Percentiles rank a stretch among this genome's conserved stretches.
phyloP scores from a whole-genome alignment of 306 rosid species.

The Ormosia semicastrata region DNA sequence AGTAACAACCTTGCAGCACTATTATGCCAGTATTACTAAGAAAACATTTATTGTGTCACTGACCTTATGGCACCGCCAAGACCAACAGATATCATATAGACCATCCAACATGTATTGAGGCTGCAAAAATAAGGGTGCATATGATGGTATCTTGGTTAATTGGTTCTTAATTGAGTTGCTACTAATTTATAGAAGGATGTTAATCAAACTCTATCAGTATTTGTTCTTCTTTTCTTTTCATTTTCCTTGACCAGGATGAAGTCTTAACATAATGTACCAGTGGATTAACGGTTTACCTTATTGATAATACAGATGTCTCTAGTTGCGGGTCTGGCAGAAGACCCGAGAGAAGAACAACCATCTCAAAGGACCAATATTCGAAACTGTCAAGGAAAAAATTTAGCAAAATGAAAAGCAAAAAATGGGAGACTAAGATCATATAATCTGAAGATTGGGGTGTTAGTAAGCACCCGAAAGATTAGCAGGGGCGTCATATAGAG shows the following conservation, averaged over 20 bases:
- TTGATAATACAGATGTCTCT: constrained; percentile 63
- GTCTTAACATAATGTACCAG: not conserved
- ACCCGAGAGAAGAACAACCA: constrained; percentile 70
- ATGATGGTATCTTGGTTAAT: not conserved
- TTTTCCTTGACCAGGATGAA: not conserved
- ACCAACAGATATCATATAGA: constrained; percentile 61
- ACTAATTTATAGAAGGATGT: not conserved
- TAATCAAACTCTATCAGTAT: not conserved
- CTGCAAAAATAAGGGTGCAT: constrained; percentile 22
- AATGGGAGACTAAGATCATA: not conserved
- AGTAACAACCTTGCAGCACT: not conserved
- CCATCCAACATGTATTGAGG: constrained; percentile 65
- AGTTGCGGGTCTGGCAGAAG: constrained; percentile 58
- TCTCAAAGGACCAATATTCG: constrained; percentile 59
- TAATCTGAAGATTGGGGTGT: not conserved
- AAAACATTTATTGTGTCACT: constrained; percentile 5
- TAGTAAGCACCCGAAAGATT: not conserved
- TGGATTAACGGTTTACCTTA: constrained; percentile 40
- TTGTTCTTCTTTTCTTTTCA: not conserved
- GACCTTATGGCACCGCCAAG: constrained; percentile 65
- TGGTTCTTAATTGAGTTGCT: not conserved
- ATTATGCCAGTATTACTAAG: not conserved
- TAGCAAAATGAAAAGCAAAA: not conserved
- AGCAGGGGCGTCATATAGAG: not conserved
- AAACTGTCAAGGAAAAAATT: constrained; percentile 38